phyloP scores from a whole-genome alignment of 2,329 filamentous ascomycete genomes.

The Capronia coronata region DNA sequence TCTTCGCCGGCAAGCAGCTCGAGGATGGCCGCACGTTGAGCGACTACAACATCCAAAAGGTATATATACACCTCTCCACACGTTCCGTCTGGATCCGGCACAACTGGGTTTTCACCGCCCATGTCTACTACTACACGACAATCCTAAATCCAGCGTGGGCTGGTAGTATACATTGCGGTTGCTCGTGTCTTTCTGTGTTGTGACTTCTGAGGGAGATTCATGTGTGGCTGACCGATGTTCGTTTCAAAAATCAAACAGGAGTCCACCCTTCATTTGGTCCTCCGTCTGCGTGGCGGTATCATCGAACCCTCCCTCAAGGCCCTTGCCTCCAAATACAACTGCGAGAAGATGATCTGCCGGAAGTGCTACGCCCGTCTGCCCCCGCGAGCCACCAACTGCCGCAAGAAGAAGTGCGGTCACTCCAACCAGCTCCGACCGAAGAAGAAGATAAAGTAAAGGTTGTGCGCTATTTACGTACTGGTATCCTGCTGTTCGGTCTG shows the following conservation, averaged over 20 bases:
- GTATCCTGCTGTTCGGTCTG: constrained; percentile 26
- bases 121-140: too few species aligned
- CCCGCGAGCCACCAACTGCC: constrained; percentile 98
- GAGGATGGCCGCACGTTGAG: constrained; percentile 95
- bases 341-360: constrained; percentile 99
- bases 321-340: constrained; percentile 99
- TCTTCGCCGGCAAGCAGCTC: constrained; percentile 98
- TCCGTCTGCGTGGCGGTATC: constrained; percentile 98
- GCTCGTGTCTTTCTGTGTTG: not conserved
- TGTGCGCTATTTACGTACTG: not conserved
- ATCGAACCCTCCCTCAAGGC: constrained; percentile 99
- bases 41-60: constrained; percentile 99
- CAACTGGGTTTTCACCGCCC: too few species aligned
- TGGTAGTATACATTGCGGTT: too few species aligned
- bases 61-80: constrained; percentile 45
- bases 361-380: constrained; percentile 99
- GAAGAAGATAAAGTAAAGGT: constrained; percentile 96
- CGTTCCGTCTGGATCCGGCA: too few species aligned
- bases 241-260: constrained; percentile 56
- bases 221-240: constrained; percentile 16
- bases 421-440: constrained; percentile 99
- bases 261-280: constrained; percentile 95
- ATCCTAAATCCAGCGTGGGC: too few species aligned
- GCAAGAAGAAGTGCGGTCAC: constrained; percentile 99
- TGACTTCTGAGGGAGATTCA: not conserved